Evolutionary conservation across 179 eudicot genomes (phyloP).

Genomic region (Drosera spatulata): DNA sequence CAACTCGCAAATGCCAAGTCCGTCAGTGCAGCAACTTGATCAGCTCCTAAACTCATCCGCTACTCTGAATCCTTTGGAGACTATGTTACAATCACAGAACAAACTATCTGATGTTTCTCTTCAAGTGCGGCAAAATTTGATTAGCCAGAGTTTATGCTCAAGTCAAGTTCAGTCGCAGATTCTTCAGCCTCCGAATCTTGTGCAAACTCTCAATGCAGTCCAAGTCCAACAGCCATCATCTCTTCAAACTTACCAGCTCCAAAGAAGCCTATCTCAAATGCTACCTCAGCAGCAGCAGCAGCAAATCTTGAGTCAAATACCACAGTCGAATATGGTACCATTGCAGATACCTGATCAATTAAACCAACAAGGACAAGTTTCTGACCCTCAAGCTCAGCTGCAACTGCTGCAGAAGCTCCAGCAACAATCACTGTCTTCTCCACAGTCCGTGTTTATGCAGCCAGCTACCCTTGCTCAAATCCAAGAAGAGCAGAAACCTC

Average conservation of each 20-base stretch:
- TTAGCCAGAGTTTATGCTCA: slow-evolving; percentile 33
- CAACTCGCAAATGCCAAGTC: slow-evolving; percentile 42
- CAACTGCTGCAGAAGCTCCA: slow-evolving; percentile 74
- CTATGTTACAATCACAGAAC: slow-evolving; percentile 52
- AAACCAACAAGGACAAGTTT: slow-evolving; percentile 42
- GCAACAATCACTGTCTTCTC: slow-evolving; percentile 52
- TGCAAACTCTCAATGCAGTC: slow-evolving; percentile 33
- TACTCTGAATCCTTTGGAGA: slow-evolving; percentile 30
- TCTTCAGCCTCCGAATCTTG: slow-evolving; percentile 34
- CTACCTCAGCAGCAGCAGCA: slow-evolving; percentile 34
- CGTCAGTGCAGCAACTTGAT: slow-evolving; percentile 46
- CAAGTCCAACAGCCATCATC: slow-evolving; percentile 48
- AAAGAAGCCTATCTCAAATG: slow-evolving; percentile 37
- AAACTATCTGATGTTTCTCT: slow-evolving; percentile 46
- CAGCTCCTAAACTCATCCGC: slow-evolving; percentile 62
- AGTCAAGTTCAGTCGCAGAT: slow-evolving; percentile 47
- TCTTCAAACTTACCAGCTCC: slow-evolving; percentile 51
- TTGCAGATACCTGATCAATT: slow-evolving; percentile 45
- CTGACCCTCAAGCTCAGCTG: slow-evolving; percentile 57
- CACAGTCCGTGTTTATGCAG: slow-evolving; percentile 46
- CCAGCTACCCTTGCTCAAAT: slow-evolving; percentile 26
- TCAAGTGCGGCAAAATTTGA: slow-evolving; percentile 39
- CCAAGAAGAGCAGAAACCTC: slow-evolving; percentile 49
- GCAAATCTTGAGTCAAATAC: slow-evolving; percentile 28
- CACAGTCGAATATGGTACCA: slow-evolving; percentile 32